Evolutionary conservation across 2,329 filamentous ascomycete species (phyloP).

Genomic region (Aureobasidium musti): DNA sequence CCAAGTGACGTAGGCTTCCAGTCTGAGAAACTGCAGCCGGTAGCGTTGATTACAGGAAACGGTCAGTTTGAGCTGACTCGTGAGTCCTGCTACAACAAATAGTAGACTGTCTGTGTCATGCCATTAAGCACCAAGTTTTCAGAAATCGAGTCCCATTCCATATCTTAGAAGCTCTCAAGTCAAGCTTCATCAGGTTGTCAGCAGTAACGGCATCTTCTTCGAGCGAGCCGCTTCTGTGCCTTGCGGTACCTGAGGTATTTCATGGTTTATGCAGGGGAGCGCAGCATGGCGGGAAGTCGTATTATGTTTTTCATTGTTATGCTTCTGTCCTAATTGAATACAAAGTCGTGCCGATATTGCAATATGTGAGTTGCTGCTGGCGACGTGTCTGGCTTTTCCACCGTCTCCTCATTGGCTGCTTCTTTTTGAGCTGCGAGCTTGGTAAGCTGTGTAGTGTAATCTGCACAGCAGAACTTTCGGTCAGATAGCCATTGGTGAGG

Average conservation of each 20-base stretch:
- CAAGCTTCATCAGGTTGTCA: background rate
- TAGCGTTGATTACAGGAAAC: background rate
- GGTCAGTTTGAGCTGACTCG: background rate
- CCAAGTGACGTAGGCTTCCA: background rate
- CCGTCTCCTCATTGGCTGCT: background rate
- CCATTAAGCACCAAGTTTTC: background rate
- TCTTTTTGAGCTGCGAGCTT: background rate
- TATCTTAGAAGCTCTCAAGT: background rate
- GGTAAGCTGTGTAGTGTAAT: background rate
- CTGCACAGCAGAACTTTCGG: background rate
- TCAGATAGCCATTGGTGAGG: background rate
- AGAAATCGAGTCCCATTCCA: no score
- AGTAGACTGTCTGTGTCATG: background rate
- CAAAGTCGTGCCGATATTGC: background rate
- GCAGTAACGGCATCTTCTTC: background rate
- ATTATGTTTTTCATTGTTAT: background rate
- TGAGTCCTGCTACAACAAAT: background rate
- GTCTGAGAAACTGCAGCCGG: background rate
- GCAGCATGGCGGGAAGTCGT: background rate
- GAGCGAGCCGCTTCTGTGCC: background rate
- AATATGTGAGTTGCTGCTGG: background rate
- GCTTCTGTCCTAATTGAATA: background rate
- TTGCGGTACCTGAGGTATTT: background rate
- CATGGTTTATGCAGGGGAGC: background rate
- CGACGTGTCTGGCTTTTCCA: background rate